phyloP scores from a whole-genome alignment of 352 stramenopile species.

The Blastocystis sp. region DNA sequence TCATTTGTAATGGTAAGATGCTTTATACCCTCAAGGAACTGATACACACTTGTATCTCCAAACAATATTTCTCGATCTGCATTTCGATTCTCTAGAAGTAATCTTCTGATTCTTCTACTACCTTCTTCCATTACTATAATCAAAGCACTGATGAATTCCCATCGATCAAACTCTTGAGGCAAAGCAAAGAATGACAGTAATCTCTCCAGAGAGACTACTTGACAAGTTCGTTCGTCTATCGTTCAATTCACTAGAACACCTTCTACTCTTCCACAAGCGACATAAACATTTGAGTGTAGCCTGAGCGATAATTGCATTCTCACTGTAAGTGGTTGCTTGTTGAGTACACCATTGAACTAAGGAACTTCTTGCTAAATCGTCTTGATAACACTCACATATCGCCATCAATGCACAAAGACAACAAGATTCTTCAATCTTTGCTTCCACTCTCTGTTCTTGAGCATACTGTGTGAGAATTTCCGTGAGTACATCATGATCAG shows the following conservation, averaged over 20 bases:
- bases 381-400: not conserved
- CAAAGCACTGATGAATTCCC: not conserved
- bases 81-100: not conserved
- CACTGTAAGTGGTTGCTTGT: not conserved
- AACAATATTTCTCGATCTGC: too few species aligned
- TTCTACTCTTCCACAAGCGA: not conserved
- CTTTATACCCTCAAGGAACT: not conserved
- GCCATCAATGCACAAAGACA: not conserved
- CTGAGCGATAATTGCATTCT: not conserved
- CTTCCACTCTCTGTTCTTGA: not conserved
- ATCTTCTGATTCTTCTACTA: not conserved
- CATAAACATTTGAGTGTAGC: not conserved
- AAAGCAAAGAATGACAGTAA: not conserved
- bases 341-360: not conserved
- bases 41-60: not conserved
- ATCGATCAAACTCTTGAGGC: not conserved
- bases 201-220: too few species aligned
- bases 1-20: not conserved
- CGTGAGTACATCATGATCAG: not conserved
- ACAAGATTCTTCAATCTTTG: not conserved
- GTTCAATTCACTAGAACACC: too few species aligned
- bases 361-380: not conserved
- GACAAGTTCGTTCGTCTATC: too few species aligned
- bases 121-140: not conserved
- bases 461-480: not conserved